Conservation (phyloP, 2,329 filamentous ascomycete species). For the Botrytis porri region DNA sequence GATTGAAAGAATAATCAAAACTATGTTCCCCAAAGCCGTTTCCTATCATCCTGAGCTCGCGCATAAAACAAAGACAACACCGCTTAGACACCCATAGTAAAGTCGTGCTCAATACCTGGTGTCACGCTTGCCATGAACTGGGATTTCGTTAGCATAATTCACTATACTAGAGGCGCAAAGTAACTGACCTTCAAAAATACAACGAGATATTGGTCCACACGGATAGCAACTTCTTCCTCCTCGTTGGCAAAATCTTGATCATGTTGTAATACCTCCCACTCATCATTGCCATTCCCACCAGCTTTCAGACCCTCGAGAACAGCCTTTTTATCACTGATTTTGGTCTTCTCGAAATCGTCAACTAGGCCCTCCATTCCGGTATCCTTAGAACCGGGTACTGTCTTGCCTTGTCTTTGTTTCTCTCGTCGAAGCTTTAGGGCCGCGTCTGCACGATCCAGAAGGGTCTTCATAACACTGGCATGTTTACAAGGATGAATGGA, state of each 20-base stretch:
- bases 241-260: conserved; percentile 53
- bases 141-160: conserved; percentile 32
- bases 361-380: conserved; percentile 80
- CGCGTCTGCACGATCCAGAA: conserved; percentile 91
- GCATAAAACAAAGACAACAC: background rate
- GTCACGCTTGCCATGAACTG: conserved; percentile 87
- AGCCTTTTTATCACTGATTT: conserved; percentile 48
- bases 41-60: background rate
- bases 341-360: conserved; percentile 67
- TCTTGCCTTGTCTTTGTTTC: conserved; percentile 66
- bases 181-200: conserved; percentile 72
- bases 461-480: conserved; percentile 94
- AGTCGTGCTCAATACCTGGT: conserved; percentile 95
- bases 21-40: background rate
- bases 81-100: conserved; percentile 83
- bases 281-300: conserved; percentile 51
- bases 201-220: conserved; percentile 85
- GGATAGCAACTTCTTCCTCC: conserved; percentile 75
- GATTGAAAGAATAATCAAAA: conserved; percentile 6
- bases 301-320: conserved; percentile 45
- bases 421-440: conserved; percentile 85
- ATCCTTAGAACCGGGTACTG: conserved; percentile 44
- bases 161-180: background rate
- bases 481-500: conserved; percentile 97
- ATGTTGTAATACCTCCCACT: conserved; percentile 64